Conservation (phyloP, 2,329 filamentous ascomycete species). For the Aspergillus niger region DNA sequence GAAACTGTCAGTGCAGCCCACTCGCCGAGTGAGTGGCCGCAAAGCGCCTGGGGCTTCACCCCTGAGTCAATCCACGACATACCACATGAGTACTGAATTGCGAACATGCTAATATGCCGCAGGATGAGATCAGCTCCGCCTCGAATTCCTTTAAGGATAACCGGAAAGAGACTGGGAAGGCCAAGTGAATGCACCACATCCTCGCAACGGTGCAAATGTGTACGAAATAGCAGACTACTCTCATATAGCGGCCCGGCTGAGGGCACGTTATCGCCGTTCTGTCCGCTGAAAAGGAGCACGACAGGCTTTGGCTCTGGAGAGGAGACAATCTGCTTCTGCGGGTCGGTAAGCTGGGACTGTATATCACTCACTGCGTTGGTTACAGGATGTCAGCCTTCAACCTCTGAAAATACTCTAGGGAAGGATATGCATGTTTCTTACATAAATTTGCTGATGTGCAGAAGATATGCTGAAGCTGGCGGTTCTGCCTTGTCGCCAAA, state of each 20-base stretch:
- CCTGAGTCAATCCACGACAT: slow-evolving; percentile 43
- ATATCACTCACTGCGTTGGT: too few relatives aligned
- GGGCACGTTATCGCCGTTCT: not conserved
- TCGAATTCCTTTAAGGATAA: slow-evolving; percentile 24
- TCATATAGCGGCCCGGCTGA: not conserved
- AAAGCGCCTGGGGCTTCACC: slow-evolving; percentile 31
- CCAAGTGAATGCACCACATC: slow-evolving; percentile 24
- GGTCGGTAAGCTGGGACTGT: too few relatives aligned
- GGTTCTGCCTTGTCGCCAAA: too few relatives aligned
- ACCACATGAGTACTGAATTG: slow-evolving; percentile 43
- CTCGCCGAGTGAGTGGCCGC: slow-evolving; percentile 46
- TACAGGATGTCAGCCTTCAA: too few relatives aligned
- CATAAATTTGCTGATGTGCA: too few relatives aligned
- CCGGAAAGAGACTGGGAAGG: slow-evolving; percentile 36
- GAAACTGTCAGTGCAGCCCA: slow-evolving; percentile 39
- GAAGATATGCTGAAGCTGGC: too few relatives aligned
- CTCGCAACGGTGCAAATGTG: slow-evolving; percentile 33
- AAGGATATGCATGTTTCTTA: too few relatives aligned
- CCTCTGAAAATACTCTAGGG: too few relatives aligned
- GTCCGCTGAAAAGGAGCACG: slow-evolving; percentile 9
- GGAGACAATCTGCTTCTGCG: too few relatives aligned
- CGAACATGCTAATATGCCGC: slow-evolving; percentile 43
- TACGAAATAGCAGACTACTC: not conserved
- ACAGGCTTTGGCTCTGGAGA: not conserved
- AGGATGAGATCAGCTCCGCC: slow-evolving; percentile 24